Evolutionary conservation across 352 stramenopile genomes (phyloP), one percentile per base, ranked within the genome.

Genomic region (Phytophthora pistaciae): DNA sequence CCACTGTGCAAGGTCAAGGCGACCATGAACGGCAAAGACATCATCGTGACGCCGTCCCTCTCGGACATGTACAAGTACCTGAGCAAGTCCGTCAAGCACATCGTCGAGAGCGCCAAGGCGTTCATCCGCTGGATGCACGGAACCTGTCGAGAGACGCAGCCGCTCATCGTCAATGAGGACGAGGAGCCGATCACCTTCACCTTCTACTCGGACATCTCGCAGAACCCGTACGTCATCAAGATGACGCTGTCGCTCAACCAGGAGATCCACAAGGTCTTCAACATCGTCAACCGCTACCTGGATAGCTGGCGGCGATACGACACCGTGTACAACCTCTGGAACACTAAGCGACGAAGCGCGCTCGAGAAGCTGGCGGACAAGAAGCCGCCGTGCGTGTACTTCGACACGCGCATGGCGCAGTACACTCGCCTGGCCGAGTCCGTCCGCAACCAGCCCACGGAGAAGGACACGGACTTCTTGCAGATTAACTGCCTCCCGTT

Each of bases 31-130:
- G 95, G 95, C 31, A 98, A 98, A 55, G 94, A 99, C 65, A 93
- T 99, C 50, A 88, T 99, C 48, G 91, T 98, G 21, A 98, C 93
- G 3, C 96, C 96, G 3, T 95, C 92, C 0, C 73, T 98, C 1
- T 97, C 91, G 0, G 95, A 99, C 63, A 98, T 99, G 81, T 98
- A 98, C 81, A 99, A 99, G 70, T 98, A 97, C 46, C 70, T 99
- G 21, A 98, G 91, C 66, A 98, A 98, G 62, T 96, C 86, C 1
- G 92, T 98, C 9, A 97, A 98, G 59, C 97, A 97, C 65, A 96
- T 99, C 59, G 91, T 98, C 20, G 95, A 99, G 67, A 98, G 91
- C 50, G 93, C 96, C 3, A 98, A 98, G 48, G 87, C 87, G 9
- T 99, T 99, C 77, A 85, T 94, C 13, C 84, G 96, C 16, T 99